These are phyloP conservation scores for Euphorbia celastroides DNA, from an alignment of 441 rosid genomes.

Conservation along the genomic window DNA sequence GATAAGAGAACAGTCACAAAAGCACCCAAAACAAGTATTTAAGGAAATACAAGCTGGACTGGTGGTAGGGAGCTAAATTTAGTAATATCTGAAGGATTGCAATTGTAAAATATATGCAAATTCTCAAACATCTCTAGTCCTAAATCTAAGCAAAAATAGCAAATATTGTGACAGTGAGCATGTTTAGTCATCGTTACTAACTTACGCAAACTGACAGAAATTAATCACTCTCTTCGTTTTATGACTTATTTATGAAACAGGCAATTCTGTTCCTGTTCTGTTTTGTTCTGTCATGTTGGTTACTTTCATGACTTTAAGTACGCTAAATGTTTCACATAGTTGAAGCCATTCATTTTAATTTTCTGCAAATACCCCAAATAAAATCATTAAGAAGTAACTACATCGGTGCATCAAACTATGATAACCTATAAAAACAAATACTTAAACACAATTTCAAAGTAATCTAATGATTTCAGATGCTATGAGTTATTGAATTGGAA, in stretches of 20 bases:
- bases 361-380: background rate
- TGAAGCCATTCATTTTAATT: background rate
- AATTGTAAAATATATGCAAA: background rate
- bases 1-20: background rate
- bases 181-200: background rate
- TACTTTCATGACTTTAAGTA: background rate
- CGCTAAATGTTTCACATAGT: background rate
- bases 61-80: background rate
- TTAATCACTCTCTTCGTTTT: background rate
- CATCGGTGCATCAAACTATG: background rate
- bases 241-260: background rate
- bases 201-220: background rate
- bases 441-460: background rate
- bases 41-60: background rate
- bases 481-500: background rate
- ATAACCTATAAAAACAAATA: background rate
- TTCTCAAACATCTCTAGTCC: no score
- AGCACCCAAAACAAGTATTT: background rate
- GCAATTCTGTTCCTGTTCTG: background rate
- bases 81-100: background rate
- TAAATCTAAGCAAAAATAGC: background rate
- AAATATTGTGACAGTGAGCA: background rate
- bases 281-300: background rate
- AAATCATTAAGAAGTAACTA: background rate
- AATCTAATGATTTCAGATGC: background rate